Conservation (phyloP, 371 early-diverging fungal species). For the Parasitella parasitica region DNA sequence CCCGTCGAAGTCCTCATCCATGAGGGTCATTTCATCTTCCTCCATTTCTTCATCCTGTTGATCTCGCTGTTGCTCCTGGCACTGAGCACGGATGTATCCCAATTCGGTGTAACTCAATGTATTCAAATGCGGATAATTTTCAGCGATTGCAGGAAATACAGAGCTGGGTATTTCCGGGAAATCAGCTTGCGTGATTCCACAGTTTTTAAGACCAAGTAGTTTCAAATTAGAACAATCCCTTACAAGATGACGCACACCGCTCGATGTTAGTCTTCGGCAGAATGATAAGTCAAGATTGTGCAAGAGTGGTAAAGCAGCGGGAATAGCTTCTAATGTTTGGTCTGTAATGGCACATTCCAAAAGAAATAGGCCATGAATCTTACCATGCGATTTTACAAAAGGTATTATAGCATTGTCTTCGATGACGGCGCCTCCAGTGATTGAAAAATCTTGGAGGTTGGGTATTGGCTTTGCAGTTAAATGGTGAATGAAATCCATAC, state of each 20-base stretch:
- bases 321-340: constrained; percentile 27
- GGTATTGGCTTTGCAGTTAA: constrained; percentile 15
- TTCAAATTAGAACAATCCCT: constrained; percentile 15
- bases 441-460: constrained; percentile 32
- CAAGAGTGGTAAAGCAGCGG: constrained; percentile 21
- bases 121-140: constrained; percentile 13
- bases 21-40: not conserved
- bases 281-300: constrained; percentile 40
- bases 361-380: constrained; percentile 27
- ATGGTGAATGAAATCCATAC: constrained; percentile 20
- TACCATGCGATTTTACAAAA: constrained; percentile 34
- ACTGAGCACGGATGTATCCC: constrained; percentile 5
- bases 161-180: constrained; percentile 32
- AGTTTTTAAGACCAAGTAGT: constrained; percentile 42
- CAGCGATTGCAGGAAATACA: not conserved
- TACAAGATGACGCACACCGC: constrained; percentile 33
- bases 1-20: not conserved
- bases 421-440: constrained; percentile 32
- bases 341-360: constrained; percentile 45
- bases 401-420: constrained; percentile 34
- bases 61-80: not conserved
- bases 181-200: constrained; percentile 22
- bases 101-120: constrained; percentile 16
- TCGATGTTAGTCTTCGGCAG: constrained; percentile 24
- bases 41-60: not conserved